Evolutionary conservation across 306 rosid genomes (phyloP).

Genomic region (Nissolia schottii): DNA sequence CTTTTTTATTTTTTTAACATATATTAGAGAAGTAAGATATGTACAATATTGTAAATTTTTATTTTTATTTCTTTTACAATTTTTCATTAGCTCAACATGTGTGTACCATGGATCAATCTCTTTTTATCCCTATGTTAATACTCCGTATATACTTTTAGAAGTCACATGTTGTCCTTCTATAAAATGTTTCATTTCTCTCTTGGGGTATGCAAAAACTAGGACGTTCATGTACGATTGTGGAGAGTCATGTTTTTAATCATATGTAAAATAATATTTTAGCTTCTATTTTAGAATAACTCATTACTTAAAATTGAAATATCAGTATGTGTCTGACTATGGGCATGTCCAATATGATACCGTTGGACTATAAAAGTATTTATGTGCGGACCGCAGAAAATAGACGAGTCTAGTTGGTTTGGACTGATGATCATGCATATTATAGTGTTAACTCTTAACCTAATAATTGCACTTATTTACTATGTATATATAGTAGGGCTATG

Average conservation of each 20-base stretch:
- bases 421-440: not conserved
- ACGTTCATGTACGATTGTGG: no score
- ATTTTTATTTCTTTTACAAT: not conserved
- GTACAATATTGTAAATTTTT: no score
- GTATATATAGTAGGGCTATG: not conserved
- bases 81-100: not conserved
- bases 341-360: no score
- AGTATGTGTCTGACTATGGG: no score
- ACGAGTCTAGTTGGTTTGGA: not conserved
- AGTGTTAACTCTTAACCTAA: conserved; percentile 12
- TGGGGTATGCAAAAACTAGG: conserved; percentile 2
- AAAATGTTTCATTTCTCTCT: conserved; percentile 15
- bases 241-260: no score
- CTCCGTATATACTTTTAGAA: conserved; percentile 7
- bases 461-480: not conserved
- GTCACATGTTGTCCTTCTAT: conserved; percentile 34
- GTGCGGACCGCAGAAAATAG: no score
- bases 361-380: no score
- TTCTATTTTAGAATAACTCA: no score
- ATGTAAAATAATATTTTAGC: no score
- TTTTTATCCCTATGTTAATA: not conserved
- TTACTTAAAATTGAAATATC: no score
- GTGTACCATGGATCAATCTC: not conserved
- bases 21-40: no score
- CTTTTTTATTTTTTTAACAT: no score